Percentiles rank a stretch among this genome's conserved stretches.
These are phyloP conservation scores for Zoysia matrella DNA, from an alignment of 202 grass and related monocot genomes.

Conservation along the genomic window DNA sequence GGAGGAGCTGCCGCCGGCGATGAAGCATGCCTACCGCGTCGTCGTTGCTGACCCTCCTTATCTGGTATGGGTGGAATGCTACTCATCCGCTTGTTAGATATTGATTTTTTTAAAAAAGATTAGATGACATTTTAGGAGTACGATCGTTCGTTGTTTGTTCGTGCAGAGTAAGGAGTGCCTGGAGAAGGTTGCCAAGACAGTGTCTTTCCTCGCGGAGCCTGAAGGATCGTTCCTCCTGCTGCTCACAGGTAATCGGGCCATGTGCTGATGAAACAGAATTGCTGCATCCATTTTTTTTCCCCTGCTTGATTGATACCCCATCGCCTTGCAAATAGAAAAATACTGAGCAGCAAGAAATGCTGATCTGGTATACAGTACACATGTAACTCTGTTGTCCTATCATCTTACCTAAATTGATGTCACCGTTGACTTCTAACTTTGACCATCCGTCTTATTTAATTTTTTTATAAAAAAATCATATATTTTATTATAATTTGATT, in stretches of 20 bases:
- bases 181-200: constrained; percentile 89
- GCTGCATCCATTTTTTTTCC: not conserved
- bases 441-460: too few relatives aligned
- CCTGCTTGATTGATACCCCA: not conserved
- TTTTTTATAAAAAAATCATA: too few relatives aligned
- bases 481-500: too few relatives aligned
- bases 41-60: constrained; percentile 88
- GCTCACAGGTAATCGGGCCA: constrained; percentile 68
- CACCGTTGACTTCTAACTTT: too few relatives aligned
- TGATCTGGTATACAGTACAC: not conserved
- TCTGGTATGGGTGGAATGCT: constrained; percentile 50
- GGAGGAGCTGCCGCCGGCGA: constrained; percentile 58
- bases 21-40: constrained; percentile 75
- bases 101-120: not conserved
- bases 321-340: not conserved
- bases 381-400: not conserved
- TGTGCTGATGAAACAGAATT: not conserved
- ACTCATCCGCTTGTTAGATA: not conserved
- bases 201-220: constrained; percentile 71
- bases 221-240: constrained; percentile 69
- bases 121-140: not conserved
- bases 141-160: not conserved
- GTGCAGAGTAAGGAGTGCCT: constrained; percentile 87
- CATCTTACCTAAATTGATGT: not conserved
- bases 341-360: not conserved